A percentile compares a stretch with the other conserved stretches of the same genome.
These are phyloP conservation scores for Pseudognaphalium luteoalbum DNA, from an alignment of 129 eudicot species.

Conservation along the genomic window DNA sequence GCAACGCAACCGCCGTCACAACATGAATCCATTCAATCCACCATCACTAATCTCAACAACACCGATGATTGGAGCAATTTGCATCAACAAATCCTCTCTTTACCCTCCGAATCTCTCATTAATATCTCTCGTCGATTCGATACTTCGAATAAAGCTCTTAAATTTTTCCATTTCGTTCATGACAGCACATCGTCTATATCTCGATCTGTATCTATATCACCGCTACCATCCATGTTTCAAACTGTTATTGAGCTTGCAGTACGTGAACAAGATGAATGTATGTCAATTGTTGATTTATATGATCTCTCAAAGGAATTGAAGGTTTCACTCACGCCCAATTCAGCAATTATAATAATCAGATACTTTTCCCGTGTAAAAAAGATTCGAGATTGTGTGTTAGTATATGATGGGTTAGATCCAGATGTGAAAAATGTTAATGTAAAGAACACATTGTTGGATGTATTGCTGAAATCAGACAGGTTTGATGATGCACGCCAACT, in stretches of 20 bases:
- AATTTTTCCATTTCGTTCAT: conserved; percentile 51
- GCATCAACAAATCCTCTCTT: conserved; percentile 37
- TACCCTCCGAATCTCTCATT: conserved; percentile 45
- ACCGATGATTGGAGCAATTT: conserved; percentile 52
- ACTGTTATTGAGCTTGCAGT: conserved; percentile 55
- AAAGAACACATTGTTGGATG: conserved; percentile 31
- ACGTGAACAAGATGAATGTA: conserved; percentile 35
- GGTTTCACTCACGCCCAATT: conserved; percentile 38
- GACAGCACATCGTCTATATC: conserved; percentile 15
- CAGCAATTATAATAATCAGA: conserved; percentile 48
- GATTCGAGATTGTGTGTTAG: conserved; percentile 37
- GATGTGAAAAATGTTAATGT: conserved; percentile 31
- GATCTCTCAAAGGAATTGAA: conserved; percentile 43
- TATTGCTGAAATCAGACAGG: conserved; percentile 33
- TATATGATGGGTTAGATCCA: conserved; percentile 44
- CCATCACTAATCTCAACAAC: conserved; percentile 46
- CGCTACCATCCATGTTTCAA: conserved; percentile 48
- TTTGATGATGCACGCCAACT: conserved; percentile 53
- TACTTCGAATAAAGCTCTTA: conserved; percentile 52
- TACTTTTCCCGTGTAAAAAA: conserved; percentile 40
- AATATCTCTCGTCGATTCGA: conserved; percentile 53
- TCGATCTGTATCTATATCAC: conserved; percentile 8
- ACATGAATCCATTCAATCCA: conserved; percentile 19
- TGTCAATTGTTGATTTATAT: conserved; percentile 26
- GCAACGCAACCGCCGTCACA: conserved; percentile 28